Base-by-base conservation (phyloP, 2,329 filamentous ascomycete genomes). In the Sphaerulina populicola region DNA sequence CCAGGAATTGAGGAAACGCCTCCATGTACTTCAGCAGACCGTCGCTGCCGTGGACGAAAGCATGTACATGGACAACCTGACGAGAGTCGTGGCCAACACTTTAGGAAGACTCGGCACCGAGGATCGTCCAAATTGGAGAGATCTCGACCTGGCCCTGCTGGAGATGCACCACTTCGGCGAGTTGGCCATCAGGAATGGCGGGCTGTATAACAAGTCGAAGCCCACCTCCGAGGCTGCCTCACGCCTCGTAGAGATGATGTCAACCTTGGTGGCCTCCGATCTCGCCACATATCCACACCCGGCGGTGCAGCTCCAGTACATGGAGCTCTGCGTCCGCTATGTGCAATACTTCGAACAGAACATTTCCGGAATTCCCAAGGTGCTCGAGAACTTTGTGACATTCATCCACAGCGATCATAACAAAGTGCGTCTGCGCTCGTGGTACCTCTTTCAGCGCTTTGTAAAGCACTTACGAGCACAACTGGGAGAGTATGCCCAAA, bases 151-250 rank as follows among this genome's bases (percentile, higher is more conserved):
- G 47, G 91, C 94, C 15, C 74, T 98, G 47, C 82, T 97, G 66
- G 91, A 98, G 71, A 94, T 98, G 84, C 94, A 85, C 65, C 74
- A 95, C 37, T 95, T 98, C 69, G 93, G 93, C 53, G 93, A 98
- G 66, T 77, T 97, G 59, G 89, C 90, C n/a, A 78, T 94, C 65
- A 88, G 84, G 53, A 88, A 88, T 60, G 86, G 88, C 56, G 89
- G 90, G 15, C 70, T 96, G n/a, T 89, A 88, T 57, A 77, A 80
- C 51, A 97, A 96, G 73, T 86, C 83, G 57, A 83, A 86, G 62
- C 88, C 90, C 6, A 88, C 85, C 12, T 84, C 81, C 49, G 77
- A 83, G 39, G 89, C 90, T 43, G 83, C 88, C 5, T 85, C 91
- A 68, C 82, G 87, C 57, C 75, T 98, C 51, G 80, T 90, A 52